Evolutionary conservation across 768 basidiomycete genomes (phyloP), one percentile per base, ranked within the genome.

Genomic region (Tremella mesenterica): DNA sequence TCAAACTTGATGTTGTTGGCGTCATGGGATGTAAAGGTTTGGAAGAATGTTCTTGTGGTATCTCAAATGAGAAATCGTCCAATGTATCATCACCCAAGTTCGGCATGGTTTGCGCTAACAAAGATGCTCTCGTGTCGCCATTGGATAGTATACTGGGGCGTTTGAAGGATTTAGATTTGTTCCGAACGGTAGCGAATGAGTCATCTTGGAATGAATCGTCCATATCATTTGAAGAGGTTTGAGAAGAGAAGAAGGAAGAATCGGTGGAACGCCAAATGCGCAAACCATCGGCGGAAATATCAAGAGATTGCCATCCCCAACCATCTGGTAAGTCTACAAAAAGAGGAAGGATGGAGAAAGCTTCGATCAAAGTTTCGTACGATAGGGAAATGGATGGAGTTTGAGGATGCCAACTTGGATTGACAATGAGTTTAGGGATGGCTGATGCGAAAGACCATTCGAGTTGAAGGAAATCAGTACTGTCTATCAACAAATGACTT

Each of bases 21-120:
- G 33, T 54, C 29, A 31, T 48, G 10, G 53, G 46, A 29, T 34
- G 4, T 4, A 33, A 41, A n/a, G 38, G 23, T n/a, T 4, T 14
- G 4, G 8, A 8, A 8, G 38, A 41, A 6, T 31, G 50, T 50
- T 28, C 41, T 18, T 4, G 23, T 4, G 3, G 53, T 44, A 64
- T 28, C 54, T 67, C 65, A 30, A 67, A 67, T 0, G 62, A 64
- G 48, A 61, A 67, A 33, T 67, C 65, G 27, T 67, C 65, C n/a
- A 51, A 8, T 16, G 30, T 48, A 21, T 50, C 47, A 33, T 55
- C 58, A 7, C 21, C 16, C n/a, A n/a, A n/a, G 21, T 23, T 16
- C 4, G 48, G 46, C 44, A 51, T 16, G 16, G 58, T 51, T 18
- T 54, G 49, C 2, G 39, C 50, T 26, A 59, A 28, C 3, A 59